A percentile compares a stretch with the other conserved stretches of the same genome.
These are phyloP conservation scores for Erythrobasidium hasegawianum DNA, from an alignment of 1,284 basidiomycete genomes.

Conservation along the genomic window DNA sequence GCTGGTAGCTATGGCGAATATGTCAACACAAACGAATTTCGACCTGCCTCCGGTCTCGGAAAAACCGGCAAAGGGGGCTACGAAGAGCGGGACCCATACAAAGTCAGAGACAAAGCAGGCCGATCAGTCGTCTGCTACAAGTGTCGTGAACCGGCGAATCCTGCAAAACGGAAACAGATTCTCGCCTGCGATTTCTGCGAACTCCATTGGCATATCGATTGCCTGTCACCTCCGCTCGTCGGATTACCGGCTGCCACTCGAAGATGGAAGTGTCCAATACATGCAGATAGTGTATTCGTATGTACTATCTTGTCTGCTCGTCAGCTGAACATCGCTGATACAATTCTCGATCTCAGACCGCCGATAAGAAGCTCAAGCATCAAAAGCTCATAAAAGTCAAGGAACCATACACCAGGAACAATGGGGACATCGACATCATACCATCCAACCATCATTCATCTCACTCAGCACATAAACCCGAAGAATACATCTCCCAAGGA, in stretches of 20 bases:
- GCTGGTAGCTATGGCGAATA: constrained; percentile 51
- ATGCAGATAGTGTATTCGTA: constrained; percentile 69
- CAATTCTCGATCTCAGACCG: background rate
- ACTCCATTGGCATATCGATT: constrained; percentile 96
- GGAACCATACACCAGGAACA: constrained; percentile 69
- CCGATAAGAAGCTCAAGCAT: constrained; percentile 60
- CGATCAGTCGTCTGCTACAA: constrained; percentile 75
- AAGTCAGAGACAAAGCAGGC: constrained; percentile 79
- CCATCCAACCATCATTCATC: constrained; percentile 56
- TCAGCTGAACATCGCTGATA: background rate
- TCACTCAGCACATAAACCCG: constrained; percentile 46
- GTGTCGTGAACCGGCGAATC: constrained; percentile 40
- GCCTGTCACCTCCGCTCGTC: constrained; percentile 82
- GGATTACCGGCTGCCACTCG: constrained; percentile 77
- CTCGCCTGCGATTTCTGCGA: constrained; percentile 93
- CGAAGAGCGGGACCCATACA: constrained; percentile 86
- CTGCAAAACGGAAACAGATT: constrained; percentile 56
- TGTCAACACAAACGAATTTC: constrained; percentile 69
- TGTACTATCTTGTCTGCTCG: too few species aligned
- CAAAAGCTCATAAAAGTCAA: constrained; percentile 65
- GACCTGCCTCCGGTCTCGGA: constrained; percentile 30
- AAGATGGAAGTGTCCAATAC: constrained; percentile 99
- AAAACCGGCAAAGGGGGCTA: constrained; percentile 71
- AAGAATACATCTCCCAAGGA: constrained; percentile 55
- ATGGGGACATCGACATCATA: constrained; percentile 85